These are phyloP conservation scores for Claviceps sp. DNA, from an alignment of 2,329 filamentous ascomycete species.

Conservation along the genomic window DNA sequence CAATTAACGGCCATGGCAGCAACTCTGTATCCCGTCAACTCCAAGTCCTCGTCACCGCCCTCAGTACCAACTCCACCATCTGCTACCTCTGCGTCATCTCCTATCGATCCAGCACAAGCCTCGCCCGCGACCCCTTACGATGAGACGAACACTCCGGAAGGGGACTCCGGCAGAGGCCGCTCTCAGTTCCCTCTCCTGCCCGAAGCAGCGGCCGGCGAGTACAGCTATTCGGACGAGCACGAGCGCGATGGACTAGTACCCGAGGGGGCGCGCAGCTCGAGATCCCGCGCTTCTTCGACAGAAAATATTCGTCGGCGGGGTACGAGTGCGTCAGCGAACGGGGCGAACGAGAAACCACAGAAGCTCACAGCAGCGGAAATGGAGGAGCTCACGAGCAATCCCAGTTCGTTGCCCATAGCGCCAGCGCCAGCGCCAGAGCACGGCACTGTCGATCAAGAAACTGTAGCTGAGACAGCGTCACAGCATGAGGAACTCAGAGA, in stretches of 20 bases:
- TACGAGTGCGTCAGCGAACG: slow-evolving; percentile 18
- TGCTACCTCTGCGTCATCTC: not conserved
- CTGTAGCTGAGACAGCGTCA: slow-evolving; percentile 14
- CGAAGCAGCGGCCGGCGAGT: not conserved
- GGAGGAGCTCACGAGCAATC: slow-evolving; percentile 40
- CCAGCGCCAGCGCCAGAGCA: slow-evolving; percentile 25
- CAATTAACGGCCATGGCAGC: slow-evolving; percentile 11
- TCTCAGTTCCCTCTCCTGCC: not conserved
- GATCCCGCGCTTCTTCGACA: not conserved
- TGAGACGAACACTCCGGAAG: slow-evolving; percentile 18
- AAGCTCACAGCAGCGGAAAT: slow-evolving; percentile 46
- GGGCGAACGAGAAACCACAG: slow-evolving; percentile 30
- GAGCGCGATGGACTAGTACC: not conserved
- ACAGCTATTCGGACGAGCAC: not conserved
- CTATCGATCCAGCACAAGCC: not conserved
- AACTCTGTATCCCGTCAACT: slow-evolving; percentile 12
- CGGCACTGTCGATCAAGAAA: slow-evolving; percentile 18
- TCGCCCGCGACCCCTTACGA: slow-evolving; percentile 15
- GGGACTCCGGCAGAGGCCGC: slow-evolving; percentile 10
- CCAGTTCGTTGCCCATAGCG: slow-evolving; percentile 44
- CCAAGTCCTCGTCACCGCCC: slow-evolving; percentile 7
- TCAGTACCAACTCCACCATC: slow-evolving; percentile 3
- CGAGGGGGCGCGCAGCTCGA: not conserved
- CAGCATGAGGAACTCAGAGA: slow-evolving; percentile 12
- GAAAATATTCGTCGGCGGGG: slow-evolving; percentile 11